These are phyloP conservation scores for Pestalotiopsis sp. DNA, from an alignment of 2,329 filamentous ascomycete genomes.

Conservation along the genomic window DNA sequence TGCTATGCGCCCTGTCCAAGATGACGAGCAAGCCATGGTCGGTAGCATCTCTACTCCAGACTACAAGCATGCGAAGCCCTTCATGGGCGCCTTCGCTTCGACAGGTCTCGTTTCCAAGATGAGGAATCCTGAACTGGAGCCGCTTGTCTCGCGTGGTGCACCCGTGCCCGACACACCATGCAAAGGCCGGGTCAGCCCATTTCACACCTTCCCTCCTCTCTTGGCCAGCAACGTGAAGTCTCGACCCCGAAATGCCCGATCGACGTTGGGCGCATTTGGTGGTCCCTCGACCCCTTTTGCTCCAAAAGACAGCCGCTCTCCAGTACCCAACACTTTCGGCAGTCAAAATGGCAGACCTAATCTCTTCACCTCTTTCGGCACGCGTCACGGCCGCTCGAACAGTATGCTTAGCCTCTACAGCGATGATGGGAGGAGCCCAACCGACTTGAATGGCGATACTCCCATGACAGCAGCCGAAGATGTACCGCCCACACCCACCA, in stretches of 20 bases:
- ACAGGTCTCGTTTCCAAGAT: slow-evolving; percentile 95
- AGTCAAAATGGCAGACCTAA: slow-evolving; percentile 63
- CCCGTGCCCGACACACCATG: slow-evolving; percentile 94
- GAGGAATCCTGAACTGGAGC: slow-evolving; percentile 72
- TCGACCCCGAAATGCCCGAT: slow-evolving; percentile 47
- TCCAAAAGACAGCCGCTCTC: slow-evolving; percentile 47
- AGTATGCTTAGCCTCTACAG: slow-evolving; percentile 83
- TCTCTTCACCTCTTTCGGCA: slow-evolving; percentile 63
- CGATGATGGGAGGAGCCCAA: slow-evolving; percentile 66
- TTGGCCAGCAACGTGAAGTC: slow-evolving; percentile 63
- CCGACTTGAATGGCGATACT: slow-evolving; percentile 38
- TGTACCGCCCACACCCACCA: slow-evolving; percentile 92
- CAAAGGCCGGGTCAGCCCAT: slow-evolving; percentile 76
- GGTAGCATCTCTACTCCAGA: slow-evolving; percentile 71
- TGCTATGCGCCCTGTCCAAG: slow-evolving; percentile 26
- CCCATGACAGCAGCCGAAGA: slow-evolving; percentile 59
- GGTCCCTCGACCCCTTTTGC: slow-evolving; percentile 83
- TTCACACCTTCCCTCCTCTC: slow-evolving; percentile 66
- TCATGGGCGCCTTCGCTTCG: slow-evolving; percentile 86
- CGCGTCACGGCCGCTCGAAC: slow-evolving; percentile 50
- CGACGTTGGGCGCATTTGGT: slow-evolving; percentile 73
- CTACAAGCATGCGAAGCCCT: slow-evolving; percentile 76
- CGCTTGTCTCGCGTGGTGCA: slow-evolving; percentile 49
- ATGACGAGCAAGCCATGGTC: slow-evolving; percentile 16
- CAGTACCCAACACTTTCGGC: slow-evolving; percentile 47